Evolutionary conservation across 2,329 filamentous ascomycete species (phyloP), one percentile per base, ranked within the genome.

Genomic region (Colletotrichum liriopes): DNA sequence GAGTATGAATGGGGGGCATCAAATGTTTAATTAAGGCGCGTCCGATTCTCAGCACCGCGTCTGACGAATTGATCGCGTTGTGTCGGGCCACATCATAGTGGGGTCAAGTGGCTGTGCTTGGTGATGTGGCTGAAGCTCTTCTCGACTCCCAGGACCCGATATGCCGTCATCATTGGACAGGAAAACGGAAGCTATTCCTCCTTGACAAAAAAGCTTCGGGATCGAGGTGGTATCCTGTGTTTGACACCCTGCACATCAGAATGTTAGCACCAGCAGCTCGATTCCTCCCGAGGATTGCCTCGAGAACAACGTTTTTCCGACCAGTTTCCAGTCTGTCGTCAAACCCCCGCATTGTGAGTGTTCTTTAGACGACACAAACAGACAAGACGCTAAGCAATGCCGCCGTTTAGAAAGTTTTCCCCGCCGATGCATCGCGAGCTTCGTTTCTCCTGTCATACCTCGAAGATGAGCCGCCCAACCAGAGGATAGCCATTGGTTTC

Each of bases 401-500:
- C 11, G 41, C 47, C 37, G 14, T 52, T 26, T 16, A 92, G 90
- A 91, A 90, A 86, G 86, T 89, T 66, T 89, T 90, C 76, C 85
- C 86, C 35, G 82, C 87, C 72, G 82, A 85, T 1, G 76, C 83
- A 9, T 78, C 84, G 1, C 82, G 85, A 1, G 82, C 84, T 49
- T 82, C 82, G 1, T 85, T 91, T 77, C 82, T 91, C 41, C 86
- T 93, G 39, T 89, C 88, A 52, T 88, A 90, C 74, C 88, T 93
- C 70, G 85, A 89, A 47, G 88, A 86, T 49, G 80, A 84, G 18
- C 90, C 90, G 2, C 90, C 91, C 0, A 87, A 83, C 5, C 78
- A 83, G 7, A 78, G 79, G 37, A 81, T 93, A 26, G 86, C 90
- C 18, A 88, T 93, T 72, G 91, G 91, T 60, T 89, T 85, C 2